Evolutionary conservation across 192 early-diverging fungal genomes (phyloP).

Genomic region (Coemansia javaensis): DNA sequence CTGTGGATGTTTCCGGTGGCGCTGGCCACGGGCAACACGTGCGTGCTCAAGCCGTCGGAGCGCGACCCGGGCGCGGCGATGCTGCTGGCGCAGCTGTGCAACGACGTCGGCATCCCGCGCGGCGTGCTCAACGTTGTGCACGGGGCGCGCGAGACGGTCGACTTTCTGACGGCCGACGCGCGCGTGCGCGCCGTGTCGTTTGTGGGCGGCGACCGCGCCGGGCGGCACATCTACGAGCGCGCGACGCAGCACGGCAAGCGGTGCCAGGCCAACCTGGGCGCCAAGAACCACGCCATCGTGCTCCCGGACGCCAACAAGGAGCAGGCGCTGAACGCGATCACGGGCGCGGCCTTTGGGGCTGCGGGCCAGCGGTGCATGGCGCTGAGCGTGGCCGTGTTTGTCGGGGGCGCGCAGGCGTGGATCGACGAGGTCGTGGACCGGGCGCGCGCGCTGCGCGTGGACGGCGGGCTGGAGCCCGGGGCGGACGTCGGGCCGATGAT

Average conservation of each 20-base stretch:
- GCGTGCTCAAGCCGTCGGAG: slow-evolving; percentile 90
- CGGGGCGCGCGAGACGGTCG: slow-evolving; percentile 79
- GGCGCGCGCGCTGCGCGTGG: slow-evolving; percentile 74
- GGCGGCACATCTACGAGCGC: slow-evolving; percentile 83
- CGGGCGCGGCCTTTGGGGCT: slow-evolving; percentile 95
- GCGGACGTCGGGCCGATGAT: slow-evolving; percentile 93
- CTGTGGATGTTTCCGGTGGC: slow-evolving; percentile 97
- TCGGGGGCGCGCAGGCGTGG: slow-evolving; percentile 80
- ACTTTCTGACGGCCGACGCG: slow-evolving; percentile 83
- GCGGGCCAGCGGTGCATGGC: slow-evolving; percentile 99
- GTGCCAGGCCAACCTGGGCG: slow-evolving; percentile 93
- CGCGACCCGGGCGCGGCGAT: slow-evolving; percentile 90
- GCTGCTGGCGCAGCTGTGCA: slow-evolving; percentile 81
- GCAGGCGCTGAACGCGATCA: slow-evolving; percentile 84
- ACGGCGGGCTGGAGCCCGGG: slow-evolving; percentile 75
- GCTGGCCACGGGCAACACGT: slow-evolving; percentile 88
- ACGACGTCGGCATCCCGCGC: slow-evolving; percentile 82
- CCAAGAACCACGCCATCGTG: slow-evolving; percentile 97
- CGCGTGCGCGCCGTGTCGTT: slow-evolving; percentile 89
- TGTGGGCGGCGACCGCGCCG: slow-evolving; percentile 86
- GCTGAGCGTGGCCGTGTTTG: slow-evolving; percentile 85
- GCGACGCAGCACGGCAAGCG: slow-evolving; percentile 88
- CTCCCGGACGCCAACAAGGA: slow-evolving; percentile 94
- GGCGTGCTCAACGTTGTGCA: slow-evolving; percentile 94
- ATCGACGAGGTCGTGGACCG: slow-evolving; percentile 85